Base-by-base conservation (phyloP, 805 yeast genomes). In the Lachancea nothofagi region DNA sequence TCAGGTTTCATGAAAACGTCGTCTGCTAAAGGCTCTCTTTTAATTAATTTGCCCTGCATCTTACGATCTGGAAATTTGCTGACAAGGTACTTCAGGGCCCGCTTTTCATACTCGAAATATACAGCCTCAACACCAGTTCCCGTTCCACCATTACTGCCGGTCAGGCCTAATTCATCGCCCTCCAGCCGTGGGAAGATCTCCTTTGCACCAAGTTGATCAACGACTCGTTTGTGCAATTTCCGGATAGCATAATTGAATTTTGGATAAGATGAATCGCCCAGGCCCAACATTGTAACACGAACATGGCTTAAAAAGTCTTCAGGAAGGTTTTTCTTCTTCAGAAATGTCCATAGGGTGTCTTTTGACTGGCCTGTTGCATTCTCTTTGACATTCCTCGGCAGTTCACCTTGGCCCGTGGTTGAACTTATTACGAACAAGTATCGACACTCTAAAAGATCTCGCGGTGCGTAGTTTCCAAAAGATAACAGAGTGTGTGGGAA, bases 351-450 rank as follows among this genome's bases (percentile, higher is more conserved):
- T 46, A 90, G 75, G 2, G 57, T 51, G 14, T 50, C 43, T 8
- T 41, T 42, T 3, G 39, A 21, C 22, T 23, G 30, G 14, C 52
- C 58, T 13, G 32, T 38, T 7, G 54, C 33, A 12, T 41, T 33
- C 44, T 74, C 76, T 46, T 69, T 69, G 1, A 83, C 80, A 55
- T 86, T 86, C 29, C 83, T 62, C 0, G 98, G 97, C 24, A 90
- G 61, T 45, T 83, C 96, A 20, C 98, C 98, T 61, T 90, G 97
- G 6, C 98, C 97, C 1, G 95, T 83, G 0, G 98, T 90, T 1
- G 96, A 80, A 56, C 94, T 83, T 2, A 90, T 57, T 0, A 62
- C 38, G 24, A 62, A 59, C 10, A 62, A 45, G 36, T 57, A 54
- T 31, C 46, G 44, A 81, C 69, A 17, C 80, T 66, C 38, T 77